Evolutionary conservation across 2,329 filamentous ascomycete genomes (phyloP).

Genomic region (Raffaelea arxii): DNA sequence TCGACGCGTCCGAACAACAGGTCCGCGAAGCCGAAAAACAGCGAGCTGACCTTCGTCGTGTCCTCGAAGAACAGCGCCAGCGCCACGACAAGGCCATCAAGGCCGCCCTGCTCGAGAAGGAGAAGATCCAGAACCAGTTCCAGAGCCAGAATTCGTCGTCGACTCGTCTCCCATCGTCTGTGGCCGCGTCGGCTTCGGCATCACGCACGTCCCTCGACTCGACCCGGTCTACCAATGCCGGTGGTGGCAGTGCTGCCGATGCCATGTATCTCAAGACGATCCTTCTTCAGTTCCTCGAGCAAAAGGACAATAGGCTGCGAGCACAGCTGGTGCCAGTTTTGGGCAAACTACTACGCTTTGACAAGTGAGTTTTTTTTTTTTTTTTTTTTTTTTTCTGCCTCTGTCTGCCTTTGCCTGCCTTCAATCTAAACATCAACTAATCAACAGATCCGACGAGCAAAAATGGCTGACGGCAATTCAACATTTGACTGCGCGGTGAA

Average conservation of each 20-base stretch:
- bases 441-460: slow-evolving; percentile 56
- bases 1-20: slow-evolving; percentile 83
- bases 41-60: slow-evolving; percentile 61
- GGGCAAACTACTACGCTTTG: slow-evolving; percentile 66
- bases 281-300: slow-evolving; percentile 70
- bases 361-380: slow-evolving; percentile 46
- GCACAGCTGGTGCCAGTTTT: slow-evolving; percentile 69
- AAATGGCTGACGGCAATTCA: slow-evolving; percentile 75
- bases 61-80: slow-evolving; percentile 67
- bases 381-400: background rate
- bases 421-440: slow-evolving; percentile 1
- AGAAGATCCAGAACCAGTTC: too few relatives aligned
- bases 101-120: too few relatives aligned
- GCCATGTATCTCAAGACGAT: slow-evolving; percentile 70
- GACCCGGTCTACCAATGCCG: slow-evolving; percentile 24
- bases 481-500: slow-evolving; percentile 23
- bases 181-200: slow-evolving; percentile 16
- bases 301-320: slow-evolving; percentile 67
- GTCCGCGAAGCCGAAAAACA: slow-evolving; percentile 74
- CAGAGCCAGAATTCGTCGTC: slow-evolving; percentile 39
- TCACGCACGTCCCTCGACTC: slow-evolving; percentile 37
- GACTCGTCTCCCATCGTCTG: background rate
- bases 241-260: slow-evolving; percentile 27
- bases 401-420: too few relatives aligned
- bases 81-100: slow-evolving; percentile 74